Evolutionary conservation across 179 eudicot genomes (phyloP).

Genomic region (Camellia oleifera): DNA sequence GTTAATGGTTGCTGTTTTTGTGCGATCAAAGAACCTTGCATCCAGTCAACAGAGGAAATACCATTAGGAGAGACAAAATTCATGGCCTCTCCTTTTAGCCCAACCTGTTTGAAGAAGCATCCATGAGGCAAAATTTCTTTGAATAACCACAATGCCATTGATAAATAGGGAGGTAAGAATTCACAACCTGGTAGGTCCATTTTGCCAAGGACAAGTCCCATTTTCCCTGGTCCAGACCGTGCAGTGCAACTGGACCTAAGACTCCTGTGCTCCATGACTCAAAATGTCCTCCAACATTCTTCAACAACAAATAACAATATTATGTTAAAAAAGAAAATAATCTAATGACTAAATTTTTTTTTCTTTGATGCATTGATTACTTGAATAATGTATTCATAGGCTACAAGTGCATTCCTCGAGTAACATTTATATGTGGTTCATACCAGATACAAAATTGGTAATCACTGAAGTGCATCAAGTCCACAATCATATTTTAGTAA

Average conservation of each 20-base stretch:
- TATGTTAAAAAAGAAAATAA: background rate
- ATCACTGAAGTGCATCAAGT: background rate
- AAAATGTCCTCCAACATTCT: slow-evolving; percentile 84
- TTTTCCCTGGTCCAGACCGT: slow-evolving; percentile 76
- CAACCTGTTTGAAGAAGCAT: slow-evolving; percentile 52
- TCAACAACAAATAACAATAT: slow-evolving; percentile 18
- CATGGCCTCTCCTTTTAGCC: slow-evolving; percentile 89
- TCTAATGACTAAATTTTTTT: background rate
- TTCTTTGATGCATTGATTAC: background rate
- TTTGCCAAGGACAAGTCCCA: slow-evolving; percentile 78
- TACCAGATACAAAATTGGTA: background rate
- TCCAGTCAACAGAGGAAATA: slow-evolving; percentile 70
- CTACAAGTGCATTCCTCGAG: background rate
- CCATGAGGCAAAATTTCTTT: background rate
- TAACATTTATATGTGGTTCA: background rate
- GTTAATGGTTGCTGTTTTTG: slow-evolving; percentile 74
- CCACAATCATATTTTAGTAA: background rate
- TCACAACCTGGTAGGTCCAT: slow-evolving; percentile 87
- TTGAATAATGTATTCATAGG: background rate
- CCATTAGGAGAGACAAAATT: slow-evolving; percentile 52
- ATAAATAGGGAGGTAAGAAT: background rate
- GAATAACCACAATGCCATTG: background rate
- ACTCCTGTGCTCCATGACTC: slow-evolving; percentile 83
- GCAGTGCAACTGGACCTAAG: slow-evolving; percentile 78
- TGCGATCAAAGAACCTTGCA: slow-evolving; percentile 59